phyloP scores from a whole-genome alignment of 2,329 filamentous ascomycete species.

The Cryphonectria nitschkei region DNA sequence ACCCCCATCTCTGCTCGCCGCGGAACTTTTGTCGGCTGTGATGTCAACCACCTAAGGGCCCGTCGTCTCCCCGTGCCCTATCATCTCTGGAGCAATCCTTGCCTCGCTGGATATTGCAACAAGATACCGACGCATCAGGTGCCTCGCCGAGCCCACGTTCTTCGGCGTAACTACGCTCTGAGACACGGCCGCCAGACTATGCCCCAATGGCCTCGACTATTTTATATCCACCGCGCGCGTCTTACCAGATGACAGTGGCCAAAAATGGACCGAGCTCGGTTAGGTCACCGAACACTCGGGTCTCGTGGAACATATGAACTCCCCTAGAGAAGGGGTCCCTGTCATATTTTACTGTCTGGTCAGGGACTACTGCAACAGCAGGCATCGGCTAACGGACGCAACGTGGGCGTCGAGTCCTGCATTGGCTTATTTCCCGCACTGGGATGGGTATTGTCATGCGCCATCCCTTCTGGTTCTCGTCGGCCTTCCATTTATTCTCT shows the following conservation, averaged over 20 bases:
- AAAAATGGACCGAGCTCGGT: constrained; percentile 7
- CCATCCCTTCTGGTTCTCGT: not conserved
- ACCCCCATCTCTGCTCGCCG: not conserved
- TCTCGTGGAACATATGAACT: not conserved
- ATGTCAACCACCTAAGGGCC: not conserved
- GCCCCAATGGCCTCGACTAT: not conserved
- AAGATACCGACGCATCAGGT: constrained; percentile 10
- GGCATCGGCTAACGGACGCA: constrained; percentile 7
- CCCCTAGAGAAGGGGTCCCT: not conserved
- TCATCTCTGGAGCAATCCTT: not conserved
- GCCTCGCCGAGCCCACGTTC: constrained; percentile 12
- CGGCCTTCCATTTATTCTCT: not conserved
- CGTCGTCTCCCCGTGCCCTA: not conserved
- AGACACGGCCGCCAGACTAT: not conserved
- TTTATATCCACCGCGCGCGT: constrained; percentile 3
- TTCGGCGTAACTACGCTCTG: not conserved
- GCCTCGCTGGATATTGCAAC: not conserved
- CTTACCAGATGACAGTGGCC: not conserved
- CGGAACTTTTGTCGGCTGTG: not conserved
- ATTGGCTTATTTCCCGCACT: not conserved
- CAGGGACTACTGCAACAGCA: not conserved
- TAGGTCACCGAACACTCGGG: constrained; percentile 6
- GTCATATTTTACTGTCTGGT: not conserved
- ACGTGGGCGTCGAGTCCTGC: not conserved
- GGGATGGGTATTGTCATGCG: not conserved